Conservation (phyloP, 163 green algal genomes). For the Scenedesmus sp. region DNA sequence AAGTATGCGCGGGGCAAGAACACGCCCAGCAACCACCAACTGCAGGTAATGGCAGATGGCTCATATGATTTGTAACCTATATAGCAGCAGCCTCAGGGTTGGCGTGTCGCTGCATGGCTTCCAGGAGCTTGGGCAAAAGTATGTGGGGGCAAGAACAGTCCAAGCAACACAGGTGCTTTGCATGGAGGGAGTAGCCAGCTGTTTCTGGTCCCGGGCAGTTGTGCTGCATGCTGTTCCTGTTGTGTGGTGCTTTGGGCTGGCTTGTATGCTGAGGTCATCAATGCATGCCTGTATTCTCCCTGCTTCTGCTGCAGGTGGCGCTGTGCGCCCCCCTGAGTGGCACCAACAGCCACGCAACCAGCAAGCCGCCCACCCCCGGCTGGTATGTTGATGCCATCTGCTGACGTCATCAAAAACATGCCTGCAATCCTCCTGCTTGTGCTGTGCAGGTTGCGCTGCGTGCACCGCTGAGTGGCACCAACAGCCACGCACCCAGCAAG, state of each 20-base stretch:
- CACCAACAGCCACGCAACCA: background rate
- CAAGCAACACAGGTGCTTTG: background rate
- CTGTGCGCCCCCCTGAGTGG: conserved; percentile 4
- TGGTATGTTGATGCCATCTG: background rate
- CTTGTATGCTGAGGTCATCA: too few species aligned
- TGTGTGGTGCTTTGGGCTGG: background rate
- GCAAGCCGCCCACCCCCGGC: conserved; percentile 25
- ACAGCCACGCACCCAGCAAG: conserved; percentile 26
- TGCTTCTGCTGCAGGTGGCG: conserved; percentile 1
- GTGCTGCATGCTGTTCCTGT: background rate
- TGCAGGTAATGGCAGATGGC: conserved; percentile 32
- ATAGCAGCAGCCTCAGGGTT: too few species aligned
- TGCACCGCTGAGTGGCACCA: background rate
- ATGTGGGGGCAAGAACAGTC: background rate
- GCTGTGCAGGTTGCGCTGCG: conserved; percentile 22
- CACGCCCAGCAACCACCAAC: conserved; percentile 7
- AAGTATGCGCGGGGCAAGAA: background rate
- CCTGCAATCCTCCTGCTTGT: background rate
- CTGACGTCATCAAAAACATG: too few species aligned
- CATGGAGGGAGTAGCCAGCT: too few species aligned
- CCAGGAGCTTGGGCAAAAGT: background rate
- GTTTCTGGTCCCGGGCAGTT: too few species aligned
- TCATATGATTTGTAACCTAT: background rate
- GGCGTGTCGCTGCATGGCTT: background rate
- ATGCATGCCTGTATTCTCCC: too few species aligned